Conservation (phyloP, 2,329 filamentous ascomycete species). For the Lasiodiplodia hormozganensis region DNA sequence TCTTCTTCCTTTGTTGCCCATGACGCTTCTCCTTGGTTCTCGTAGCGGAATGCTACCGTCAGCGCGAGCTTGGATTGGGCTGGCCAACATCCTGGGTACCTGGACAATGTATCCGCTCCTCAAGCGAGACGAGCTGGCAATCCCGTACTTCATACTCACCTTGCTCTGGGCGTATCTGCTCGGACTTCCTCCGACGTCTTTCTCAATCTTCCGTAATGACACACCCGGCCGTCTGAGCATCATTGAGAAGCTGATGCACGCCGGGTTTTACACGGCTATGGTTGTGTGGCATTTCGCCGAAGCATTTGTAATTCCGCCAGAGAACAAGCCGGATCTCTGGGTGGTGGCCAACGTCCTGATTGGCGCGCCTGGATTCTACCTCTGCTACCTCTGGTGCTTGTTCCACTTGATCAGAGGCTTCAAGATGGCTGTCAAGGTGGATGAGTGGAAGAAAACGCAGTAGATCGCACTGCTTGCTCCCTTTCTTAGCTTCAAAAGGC, state of each 20-base stretch:
- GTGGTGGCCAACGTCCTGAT: constrained; percentile 88
- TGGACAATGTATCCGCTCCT: constrained; percentile 97
- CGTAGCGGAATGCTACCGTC: constrained; percentile 78
- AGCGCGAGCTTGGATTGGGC: constrained; percentile 89
- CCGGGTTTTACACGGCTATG: constrained; percentile 79
- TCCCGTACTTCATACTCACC: constrained; percentile 86
- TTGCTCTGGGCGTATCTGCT: constrained; percentile 91
- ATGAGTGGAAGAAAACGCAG: constrained; percentile 51
- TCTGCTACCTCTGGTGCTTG: constrained; percentile 93
- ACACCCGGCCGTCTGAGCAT: constrained; percentile 54
- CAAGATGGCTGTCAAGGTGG: constrained; percentile 32
- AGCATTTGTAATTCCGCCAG: constrained; percentile 70
- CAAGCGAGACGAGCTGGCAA: constrained; percentile 78
- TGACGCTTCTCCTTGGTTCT: constrained; percentile 85
- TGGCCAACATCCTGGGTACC: constrained; percentile 84
- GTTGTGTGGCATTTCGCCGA: constrained; percentile 81
- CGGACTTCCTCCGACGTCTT: constrained; percentile 79
- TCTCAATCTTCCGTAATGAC: constrained; percentile 68
- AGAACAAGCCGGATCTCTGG: constrained; percentile 89
- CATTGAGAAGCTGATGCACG: constrained; percentile 74
- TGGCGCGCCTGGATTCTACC: constrained; percentile 81
- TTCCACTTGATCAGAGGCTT: constrained; percentile 61
- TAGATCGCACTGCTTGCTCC: constrained; percentile 31
- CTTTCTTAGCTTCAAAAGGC: background rate
- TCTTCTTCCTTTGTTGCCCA: constrained; percentile 87